Evolutionary conservation across 2,329 filamentous ascomycete species (phyloP).

Genomic region (Fusarium oxysporum): DNA sequence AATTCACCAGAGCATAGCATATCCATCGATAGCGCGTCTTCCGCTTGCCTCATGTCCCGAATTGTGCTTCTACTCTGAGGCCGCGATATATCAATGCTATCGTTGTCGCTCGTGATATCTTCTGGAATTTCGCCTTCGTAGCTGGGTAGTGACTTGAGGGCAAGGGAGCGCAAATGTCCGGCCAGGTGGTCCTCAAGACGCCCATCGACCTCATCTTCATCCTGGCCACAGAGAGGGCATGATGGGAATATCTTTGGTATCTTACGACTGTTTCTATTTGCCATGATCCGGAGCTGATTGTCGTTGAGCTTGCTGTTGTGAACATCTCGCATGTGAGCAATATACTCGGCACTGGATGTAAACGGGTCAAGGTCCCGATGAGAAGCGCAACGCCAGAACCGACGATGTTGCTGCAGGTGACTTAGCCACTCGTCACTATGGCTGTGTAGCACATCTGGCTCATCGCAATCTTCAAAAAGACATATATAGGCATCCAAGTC

Average conservation of each 20-base stretch:
- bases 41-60: not conserved
- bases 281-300: not conserved
- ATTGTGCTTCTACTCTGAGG: not conserved
- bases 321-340: not conserved
- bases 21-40: not conserved
- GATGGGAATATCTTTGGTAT: not conserved
- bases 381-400: not conserved
- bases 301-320: not conserved
- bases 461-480: not conserved
- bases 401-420: not conserved
- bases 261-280: not conserved
- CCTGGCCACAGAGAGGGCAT: not conserved
- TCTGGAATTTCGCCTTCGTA: not conserved
- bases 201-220: not conserved
- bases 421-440: not conserved
- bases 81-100: not conserved
- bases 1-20: not conserved
- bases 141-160: not conserved
- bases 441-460: not conserved
- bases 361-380: not conserved
- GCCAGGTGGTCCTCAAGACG: not conserved
- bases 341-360: not conserved
- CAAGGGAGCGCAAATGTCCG: not conserved
- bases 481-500: not conserved
- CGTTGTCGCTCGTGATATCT: not conserved